Conservation (phyloP, 2,329 filamentous ascomycete species). For the Phaeosphaeria sp. region DNA sequence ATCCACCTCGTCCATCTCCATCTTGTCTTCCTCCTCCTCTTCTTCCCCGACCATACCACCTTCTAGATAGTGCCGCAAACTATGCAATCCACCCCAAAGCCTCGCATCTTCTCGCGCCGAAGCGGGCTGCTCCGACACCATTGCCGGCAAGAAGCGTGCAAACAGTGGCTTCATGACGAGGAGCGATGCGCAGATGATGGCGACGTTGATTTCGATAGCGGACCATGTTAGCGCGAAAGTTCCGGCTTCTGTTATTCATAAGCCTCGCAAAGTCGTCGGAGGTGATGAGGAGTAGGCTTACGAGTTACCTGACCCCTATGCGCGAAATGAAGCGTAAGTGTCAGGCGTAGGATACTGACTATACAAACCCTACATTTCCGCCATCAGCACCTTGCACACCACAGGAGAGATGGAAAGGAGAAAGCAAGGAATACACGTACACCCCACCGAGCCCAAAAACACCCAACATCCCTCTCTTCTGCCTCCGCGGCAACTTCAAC, state of each 20-base stretch:
- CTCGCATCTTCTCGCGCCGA: conserved; percentile 22
- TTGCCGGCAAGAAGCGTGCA: conserved; percentile 40
- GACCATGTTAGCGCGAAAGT: conserved; percentile 51
- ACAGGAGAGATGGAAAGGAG: too few species aligned
- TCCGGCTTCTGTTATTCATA: conserved; percentile 37
- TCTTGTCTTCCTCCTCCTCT: conserved; percentile 1
- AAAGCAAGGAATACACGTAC: conserved; percentile 35
- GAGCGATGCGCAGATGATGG: conserved; percentile 54
- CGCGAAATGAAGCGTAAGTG: conserved; percentile 29
- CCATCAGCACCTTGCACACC: conserved; percentile 35
- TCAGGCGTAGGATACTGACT: conserved; percentile 37
- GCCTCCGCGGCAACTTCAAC: conserved; percentile 39
- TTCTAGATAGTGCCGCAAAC: conserved; percentile 12
- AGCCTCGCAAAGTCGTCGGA: background rate
- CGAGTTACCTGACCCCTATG: conserved; percentile 27
- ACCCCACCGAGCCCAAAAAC: conserved; percentile 49
- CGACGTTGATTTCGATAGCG: conserved; percentile 52
- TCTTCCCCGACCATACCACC: conserved; percentile 9
- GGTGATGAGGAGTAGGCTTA: conserved; percentile 13
- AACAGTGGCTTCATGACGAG: conserved; percentile 53
- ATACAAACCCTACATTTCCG: conserved; percentile 31
- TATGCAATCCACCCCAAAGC: conserved; percentile 20
- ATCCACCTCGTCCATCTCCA: conserved; percentile 1
- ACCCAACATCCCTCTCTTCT: conserved; percentile 39
- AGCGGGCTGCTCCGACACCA: conserved; percentile 27